Evolutionary conservation across 2,329 filamentous ascomycete genomes (phyloP), one percentile per base, ranked within the genome.

Genomic region (Ophiostoma tasmaniense): DNA sequence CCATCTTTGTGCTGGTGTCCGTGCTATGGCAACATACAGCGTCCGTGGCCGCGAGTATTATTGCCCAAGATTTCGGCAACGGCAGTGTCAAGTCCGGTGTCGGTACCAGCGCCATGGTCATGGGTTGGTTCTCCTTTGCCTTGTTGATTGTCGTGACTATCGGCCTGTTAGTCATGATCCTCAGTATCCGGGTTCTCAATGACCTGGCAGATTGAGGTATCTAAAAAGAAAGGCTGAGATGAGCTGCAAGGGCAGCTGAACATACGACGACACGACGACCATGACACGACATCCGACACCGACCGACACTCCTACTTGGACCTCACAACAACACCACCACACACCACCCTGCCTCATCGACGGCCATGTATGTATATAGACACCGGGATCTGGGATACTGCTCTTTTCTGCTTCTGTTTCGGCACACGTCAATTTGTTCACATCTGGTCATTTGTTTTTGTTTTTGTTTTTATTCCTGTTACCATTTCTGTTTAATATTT

Each of bases 91-190:
- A 85, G 77, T 92, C 89, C 69, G 93, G 93, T 42, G 92, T 97
- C 14, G 93, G 93, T n/a, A 93, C 92, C 66, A 91, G 90, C 52
- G 94, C 95, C 69, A 98, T 99, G 92, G 91, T 97, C 22, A 84
- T 99, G 76, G 95, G 95, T 70, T 99, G 95, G 95, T 98, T 99
- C 80, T 91, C 92, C 59, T 98, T 99, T 76, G 90, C 91, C 28
- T 79, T 98, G 67, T 84, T 99, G 73, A 96, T 99, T 75, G 90
- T 98, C 71, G 94, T 98, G 67, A 98, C 94, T 66, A 95, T 98
- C 76, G 95, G 94, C 69, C 80, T 98, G 79, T 82, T 99, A 72
- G 90, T 97, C 76, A 98, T 98, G 93, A 97, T 97, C 75, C 81
- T 98, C 78, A 97, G 93, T 80, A 95, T 97, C 77, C 86, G 89